phyloP scores from a whole-genome alignment of 1,139 yeast genomes.

The Geotrichum carabidarum region DNA sequence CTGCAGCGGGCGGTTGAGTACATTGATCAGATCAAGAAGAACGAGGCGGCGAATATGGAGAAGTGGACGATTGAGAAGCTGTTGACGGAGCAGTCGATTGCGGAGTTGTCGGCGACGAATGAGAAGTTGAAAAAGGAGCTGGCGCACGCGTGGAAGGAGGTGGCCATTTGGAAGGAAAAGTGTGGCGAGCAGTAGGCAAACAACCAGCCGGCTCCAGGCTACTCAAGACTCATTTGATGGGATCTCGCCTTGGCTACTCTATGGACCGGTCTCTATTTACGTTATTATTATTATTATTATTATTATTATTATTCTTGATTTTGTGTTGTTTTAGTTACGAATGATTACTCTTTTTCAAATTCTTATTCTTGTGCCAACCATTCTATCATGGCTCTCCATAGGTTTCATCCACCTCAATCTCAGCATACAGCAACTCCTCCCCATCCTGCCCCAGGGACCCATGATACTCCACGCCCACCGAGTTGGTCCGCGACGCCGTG shows the following conservation, averaged over 20 bases:
- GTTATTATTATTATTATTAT: neutral
- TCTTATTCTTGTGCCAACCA: neutral
- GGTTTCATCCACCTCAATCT: constrained; percentile 17
- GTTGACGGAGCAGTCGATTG: constrained; percentile 83
- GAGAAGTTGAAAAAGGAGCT: constrained; percentile 75
- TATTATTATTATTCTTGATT: neutral
- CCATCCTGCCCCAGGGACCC: constrained; percentile 28
- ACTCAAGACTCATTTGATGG: too few species aligned
- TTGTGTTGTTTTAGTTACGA: neutral
- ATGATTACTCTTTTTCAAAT: neutral
- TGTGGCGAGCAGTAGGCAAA: neutral
- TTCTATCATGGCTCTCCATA: too few species aligned
- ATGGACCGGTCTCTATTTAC: constrained; percentile 1
- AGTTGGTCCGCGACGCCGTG: constrained; percentile 12
- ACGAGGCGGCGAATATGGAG: constrained; percentile 80
- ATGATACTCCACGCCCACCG: constrained; percentile 18
- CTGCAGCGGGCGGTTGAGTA: constrained; percentile 83
- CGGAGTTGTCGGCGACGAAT: constrained; percentile 70
- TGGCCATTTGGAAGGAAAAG: constrained; percentile 67
- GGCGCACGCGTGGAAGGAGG: constrained; percentile 88
- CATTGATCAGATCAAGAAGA: constrained; percentile 80
- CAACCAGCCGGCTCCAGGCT: too few species aligned
- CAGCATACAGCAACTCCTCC: constrained; percentile 25
- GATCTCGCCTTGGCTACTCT: neutral
- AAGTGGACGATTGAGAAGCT: constrained; percentile 92